These are phyloP conservation scores for Zea luxurians DNA, from an alignment of 176 grass and related monocot genomes.

Conservation along the genomic window DNA sequence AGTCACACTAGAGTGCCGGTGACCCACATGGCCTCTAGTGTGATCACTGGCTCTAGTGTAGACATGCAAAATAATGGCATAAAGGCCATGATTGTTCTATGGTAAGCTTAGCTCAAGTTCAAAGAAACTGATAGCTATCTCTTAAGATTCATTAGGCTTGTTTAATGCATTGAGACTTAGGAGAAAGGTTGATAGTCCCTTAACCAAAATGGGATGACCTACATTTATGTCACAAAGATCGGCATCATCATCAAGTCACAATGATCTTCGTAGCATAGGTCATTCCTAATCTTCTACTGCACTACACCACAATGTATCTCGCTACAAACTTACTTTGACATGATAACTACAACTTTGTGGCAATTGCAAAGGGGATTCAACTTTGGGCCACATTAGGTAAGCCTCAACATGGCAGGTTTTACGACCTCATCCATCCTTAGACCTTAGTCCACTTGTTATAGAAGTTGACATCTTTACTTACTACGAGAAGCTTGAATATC, in stretches of 20 bases:
- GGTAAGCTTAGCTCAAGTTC: neutral
- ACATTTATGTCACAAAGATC: slow-evolving; percentile 7
- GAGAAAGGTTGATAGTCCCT: neutral
- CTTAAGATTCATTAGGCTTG: neutral
- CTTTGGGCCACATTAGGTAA: neutral
- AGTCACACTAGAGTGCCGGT: neutral
- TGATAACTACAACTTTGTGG: neutral
- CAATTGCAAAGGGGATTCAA: neutral
- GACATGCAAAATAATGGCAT: neutral
- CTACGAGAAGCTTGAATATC: neutral
- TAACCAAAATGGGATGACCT: neutral
- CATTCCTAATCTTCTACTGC: neutral
- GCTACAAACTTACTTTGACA: neutral
- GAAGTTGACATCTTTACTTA: neutral
- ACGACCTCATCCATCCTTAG: neutral
- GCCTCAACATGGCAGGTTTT: neutral
- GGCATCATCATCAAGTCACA: neutral
- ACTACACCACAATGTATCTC: neutral
- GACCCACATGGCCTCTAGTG: neutral
- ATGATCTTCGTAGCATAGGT: neutral
- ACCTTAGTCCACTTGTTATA: neutral
- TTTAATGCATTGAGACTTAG: neutral
- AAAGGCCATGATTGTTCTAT: neutral
- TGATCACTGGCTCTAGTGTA: neutral
- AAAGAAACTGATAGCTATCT: neutral